These are phyloP conservation scores for Xylariaceae sp. DNA, from an alignment of 2,329 filamentous ascomycete species.

Conservation along the genomic window DNA sequence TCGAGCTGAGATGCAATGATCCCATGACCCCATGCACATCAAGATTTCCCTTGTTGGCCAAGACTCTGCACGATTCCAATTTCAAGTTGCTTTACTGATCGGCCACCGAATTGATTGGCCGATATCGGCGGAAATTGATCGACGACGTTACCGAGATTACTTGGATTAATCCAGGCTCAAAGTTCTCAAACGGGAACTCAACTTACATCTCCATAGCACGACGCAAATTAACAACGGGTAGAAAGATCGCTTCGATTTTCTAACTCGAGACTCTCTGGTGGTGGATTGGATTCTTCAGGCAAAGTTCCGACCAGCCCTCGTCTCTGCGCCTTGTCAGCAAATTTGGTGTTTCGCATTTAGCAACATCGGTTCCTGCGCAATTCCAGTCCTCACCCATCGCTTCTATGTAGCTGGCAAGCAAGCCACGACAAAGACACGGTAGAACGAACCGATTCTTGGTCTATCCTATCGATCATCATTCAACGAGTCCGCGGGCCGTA, in stretches of 20 bases:
- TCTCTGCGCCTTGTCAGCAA: slow-evolving; percentile 1
- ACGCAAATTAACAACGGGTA: slow-evolving; percentile 34
- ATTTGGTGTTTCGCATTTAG: not conserved
- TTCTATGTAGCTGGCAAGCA: too few relatives aligned
- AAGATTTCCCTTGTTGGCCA: too few relatives aligned
- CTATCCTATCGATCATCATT: slow-evolving; percentile 30
- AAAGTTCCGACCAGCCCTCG: slow-evolving; percentile 6
- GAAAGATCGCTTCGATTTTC: slow-evolving; percentile 30
- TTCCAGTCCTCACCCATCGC: not conserved
- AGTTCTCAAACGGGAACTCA: slow-evolving; percentile 23
- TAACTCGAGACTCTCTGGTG: slow-evolving; percentile 22
- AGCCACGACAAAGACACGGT: not conserved
- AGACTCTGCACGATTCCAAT: too few relatives aligned
- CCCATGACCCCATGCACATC: too few relatives aligned
- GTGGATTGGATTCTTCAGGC: not conserved
- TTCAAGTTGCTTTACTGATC: too few relatives aligned
- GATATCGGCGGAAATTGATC: too few relatives aligned
- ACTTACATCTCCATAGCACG: slow-evolving; percentile 27
- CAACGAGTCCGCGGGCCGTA: slow-evolving; percentile 36
- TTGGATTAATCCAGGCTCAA: not conserved
- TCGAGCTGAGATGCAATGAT: too few relatives aligned
- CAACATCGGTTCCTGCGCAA: not conserved
- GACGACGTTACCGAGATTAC: too few relatives aligned
- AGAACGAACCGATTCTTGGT: slow-evolving; percentile 29
- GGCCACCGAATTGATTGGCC: too few relatives aligned